These are phyloP conservation scores for Allantophomopsis lycopodina DNA, from an alignment of 2,329 filamentous ascomycete species.

Conservation along the genomic window DNA sequence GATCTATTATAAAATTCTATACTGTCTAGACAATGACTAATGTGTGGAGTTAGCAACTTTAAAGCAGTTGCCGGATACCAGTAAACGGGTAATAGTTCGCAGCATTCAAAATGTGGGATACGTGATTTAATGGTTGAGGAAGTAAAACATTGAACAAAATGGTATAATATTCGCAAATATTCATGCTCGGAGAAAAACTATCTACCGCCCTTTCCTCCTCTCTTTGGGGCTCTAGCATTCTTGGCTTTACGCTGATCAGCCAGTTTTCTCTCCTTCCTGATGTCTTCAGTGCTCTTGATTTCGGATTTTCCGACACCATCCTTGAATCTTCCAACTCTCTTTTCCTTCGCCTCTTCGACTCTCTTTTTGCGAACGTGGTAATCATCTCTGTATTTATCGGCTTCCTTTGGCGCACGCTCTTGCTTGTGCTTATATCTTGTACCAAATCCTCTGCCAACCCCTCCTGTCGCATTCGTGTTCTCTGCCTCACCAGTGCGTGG, in stretches of 20 bases:
- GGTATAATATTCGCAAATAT: background rate
- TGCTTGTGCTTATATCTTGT: constrained; percentile 73
- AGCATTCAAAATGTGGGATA: too few species aligned
- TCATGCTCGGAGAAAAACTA: background rate
- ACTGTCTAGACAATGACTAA: too few species aligned
- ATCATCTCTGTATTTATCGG: constrained; percentile 85
- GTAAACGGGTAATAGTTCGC: too few species aligned
- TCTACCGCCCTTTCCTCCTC: constrained; percentile 23
- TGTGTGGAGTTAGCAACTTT: too few species aligned
- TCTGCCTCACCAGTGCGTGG: constrained; percentile 78
- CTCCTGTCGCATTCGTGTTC: constrained; percentile 22
- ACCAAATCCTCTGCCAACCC: constrained; percentile 24
- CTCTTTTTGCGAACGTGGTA: constrained; percentile 85
- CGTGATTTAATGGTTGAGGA: too few species aligned
- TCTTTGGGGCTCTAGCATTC: constrained; percentile 71
- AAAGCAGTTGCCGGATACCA: too few species aligned
- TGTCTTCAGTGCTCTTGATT: constrained; percentile 70
- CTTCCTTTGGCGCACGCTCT: constrained; percentile 80
- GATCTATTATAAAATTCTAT: too few species aligned
- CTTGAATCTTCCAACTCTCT: constrained; percentile 60
- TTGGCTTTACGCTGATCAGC: constrained; percentile 70
- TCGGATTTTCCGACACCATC: constrained; percentile 64
- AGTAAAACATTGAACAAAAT: too few species aligned
- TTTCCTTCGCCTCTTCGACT: constrained; percentile 76
- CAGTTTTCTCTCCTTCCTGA: constrained; percentile 67